Evolutionary conservation across 371 early-diverging fungal species (phyloP).

Genomic region (Dentiscutata heterogama): DNA sequence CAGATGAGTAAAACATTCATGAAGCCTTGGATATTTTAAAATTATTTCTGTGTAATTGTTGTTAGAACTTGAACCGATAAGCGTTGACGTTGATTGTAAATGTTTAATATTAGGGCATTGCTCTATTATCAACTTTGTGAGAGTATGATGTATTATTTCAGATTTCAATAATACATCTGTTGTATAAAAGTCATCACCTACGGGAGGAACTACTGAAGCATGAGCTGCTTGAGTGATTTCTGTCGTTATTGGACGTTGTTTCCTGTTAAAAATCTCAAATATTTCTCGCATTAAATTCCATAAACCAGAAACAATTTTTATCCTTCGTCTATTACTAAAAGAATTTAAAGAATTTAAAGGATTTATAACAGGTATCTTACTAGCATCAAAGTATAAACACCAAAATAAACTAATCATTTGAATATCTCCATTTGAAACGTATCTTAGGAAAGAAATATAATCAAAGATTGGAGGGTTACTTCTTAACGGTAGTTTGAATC

Average conservation of each 20-base stretch:
- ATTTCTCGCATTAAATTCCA: not conserved
- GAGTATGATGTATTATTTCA: not conserved
- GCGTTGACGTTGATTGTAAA: slow-evolving; percentile 2
- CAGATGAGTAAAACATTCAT: slow-evolving; percentile 1
- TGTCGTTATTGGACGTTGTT: not conserved
- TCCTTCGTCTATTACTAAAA: no score
- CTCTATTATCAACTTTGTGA: not conserved
- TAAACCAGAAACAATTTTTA: not conserved
- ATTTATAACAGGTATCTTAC: not conserved
- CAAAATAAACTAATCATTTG: slow-evolving; percentile 8
- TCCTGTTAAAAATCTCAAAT: not conserved
- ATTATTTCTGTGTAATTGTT: not conserved
- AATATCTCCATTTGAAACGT: not conserved
- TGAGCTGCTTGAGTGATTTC: not conserved
- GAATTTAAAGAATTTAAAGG: not conserved
- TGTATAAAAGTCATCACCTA: slow-evolving; percentile 5
- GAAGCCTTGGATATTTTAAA: slow-evolving; percentile 2
- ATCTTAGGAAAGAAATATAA: not conserved
- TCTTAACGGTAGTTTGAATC: not conserved
- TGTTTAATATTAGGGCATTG: not conserved
- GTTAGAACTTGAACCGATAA: not conserved
- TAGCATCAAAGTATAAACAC: not conserved
- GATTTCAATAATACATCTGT: not conserved
- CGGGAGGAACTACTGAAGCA: not conserved
- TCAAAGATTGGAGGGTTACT: not conserved